Conservation (phyloP, 2,329 filamentous ascomycete genomes). For the Aspergillus pseudonomiae region DNA sequence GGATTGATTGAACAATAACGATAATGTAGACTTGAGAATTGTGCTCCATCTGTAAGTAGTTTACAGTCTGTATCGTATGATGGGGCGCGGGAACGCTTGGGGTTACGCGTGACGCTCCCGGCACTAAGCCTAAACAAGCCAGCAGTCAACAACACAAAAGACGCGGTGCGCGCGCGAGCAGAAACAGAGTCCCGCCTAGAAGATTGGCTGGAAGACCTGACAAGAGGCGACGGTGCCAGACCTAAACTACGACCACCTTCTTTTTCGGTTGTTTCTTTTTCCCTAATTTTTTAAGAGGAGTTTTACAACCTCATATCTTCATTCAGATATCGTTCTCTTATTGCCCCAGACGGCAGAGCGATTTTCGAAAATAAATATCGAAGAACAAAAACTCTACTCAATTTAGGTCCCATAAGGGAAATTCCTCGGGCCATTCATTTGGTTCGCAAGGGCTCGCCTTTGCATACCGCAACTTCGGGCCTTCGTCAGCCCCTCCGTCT, state of each 20-base stretch:
- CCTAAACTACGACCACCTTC: conserved; percentile 11
- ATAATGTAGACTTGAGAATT: not conserved
- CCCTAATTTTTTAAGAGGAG: not conserved
- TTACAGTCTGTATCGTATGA: conserved; percentile 20
- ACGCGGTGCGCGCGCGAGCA: conserved; percentile 29
- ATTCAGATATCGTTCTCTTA: not conserved
- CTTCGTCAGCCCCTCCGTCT: conserved; percentile 20
- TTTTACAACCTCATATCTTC: conserved; percentile 7
- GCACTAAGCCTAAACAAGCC: conserved; percentile 28
- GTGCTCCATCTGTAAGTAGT: not conserved
- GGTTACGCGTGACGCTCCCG: conserved; percentile 30
- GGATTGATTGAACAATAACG: not conserved
- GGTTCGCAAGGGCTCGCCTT: conserved; percentile 20
- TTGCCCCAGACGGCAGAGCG: not conserved
- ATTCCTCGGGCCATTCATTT: conserved; percentile 25
- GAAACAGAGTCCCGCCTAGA: conserved; percentile 23
- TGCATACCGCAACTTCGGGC: conserved; percentile 32
- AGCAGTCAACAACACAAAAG: conserved; percentile 36
- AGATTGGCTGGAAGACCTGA: conserved; percentile 17
- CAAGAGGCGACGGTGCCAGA: conserved; percentile 12
- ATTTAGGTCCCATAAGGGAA: conserved; percentile 23
- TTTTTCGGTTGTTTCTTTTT: conserved; percentile 5
- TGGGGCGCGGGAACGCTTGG: conserved; percentile 12
- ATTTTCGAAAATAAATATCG: not conserved
- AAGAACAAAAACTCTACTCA: conserved; percentile 13